Percentiles rank a stretch among this genome's conserved stretches.
phyloP scores from a whole-genome alignment of 2,329 filamentous ascomycete species.

The Cladosporium phlei region DNA sequence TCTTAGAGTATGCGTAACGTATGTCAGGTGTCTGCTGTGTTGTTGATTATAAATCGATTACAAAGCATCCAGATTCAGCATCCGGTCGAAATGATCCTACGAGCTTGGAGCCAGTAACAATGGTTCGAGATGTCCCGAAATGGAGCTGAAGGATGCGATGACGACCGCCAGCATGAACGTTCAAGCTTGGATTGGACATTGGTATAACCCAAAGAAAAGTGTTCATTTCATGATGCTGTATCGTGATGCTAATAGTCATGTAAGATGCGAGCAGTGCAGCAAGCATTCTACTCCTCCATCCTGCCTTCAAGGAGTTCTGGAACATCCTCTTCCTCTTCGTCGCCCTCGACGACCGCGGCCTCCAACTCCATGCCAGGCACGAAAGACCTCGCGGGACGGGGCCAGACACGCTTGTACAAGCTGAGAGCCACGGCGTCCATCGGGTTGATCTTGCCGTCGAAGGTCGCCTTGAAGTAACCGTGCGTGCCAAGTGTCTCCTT shows the following conservation, averaged over 20 bases:
- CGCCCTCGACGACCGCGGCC: constrained; percentile 8
- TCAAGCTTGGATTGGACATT: too few species aligned
- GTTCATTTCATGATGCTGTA: constrained; percentile 11
- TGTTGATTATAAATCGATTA: too few species aligned
- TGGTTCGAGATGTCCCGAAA: too few species aligned
- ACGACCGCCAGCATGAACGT: too few species aligned
- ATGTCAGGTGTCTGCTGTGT: too few species aligned
- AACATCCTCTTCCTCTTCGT: constrained; percentile 13
- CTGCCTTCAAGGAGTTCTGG: constrained; percentile 1
- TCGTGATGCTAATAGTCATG: constrained; percentile 13
- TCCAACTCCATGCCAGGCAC: constrained; percentile 11
- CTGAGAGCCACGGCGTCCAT: constrained; percentile 91
- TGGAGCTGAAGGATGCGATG: too few species aligned
- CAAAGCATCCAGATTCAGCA: too few species aligned
- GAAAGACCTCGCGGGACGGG: constrained; percentile 44
- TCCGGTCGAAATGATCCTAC: too few species aligned
- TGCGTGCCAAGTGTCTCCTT: constrained; percentile 94
- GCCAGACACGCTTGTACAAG: constrained; percentile 53
- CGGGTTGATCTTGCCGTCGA: constrained; percentile 92
- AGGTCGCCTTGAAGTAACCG: constrained; percentile 99
- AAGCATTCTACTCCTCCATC: constrained; percentile 5
- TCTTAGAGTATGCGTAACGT: too few species aligned
- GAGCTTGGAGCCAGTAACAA: too few species aligned
- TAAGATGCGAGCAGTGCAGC: not conserved
- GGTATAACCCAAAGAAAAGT: not conserved